These are phyloP conservation scores for Pholiota molesta DNA, from an alignment of 768 basidiomycete genomes.

Conservation along the genomic window DNA sequence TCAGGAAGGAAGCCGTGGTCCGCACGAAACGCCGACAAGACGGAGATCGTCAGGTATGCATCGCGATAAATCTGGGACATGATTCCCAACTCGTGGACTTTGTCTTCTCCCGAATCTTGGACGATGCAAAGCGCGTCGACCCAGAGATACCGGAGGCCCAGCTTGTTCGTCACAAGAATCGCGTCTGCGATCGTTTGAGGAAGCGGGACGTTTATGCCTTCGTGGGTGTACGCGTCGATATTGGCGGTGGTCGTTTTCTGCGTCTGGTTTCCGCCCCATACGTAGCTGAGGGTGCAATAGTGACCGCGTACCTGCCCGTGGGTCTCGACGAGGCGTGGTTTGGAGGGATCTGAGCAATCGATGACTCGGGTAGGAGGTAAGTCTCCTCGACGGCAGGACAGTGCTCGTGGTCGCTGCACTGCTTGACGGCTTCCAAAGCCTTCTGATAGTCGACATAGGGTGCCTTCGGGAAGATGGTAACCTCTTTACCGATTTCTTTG, in stretches of 20 bases:
- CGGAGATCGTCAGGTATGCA: neutral
- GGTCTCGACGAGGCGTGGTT: neutral
- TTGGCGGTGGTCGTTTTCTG: neutral
- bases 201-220: neutral
- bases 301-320: neutral
- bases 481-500: conserved; percentile 5
- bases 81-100: neutral
- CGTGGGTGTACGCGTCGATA: neutral
- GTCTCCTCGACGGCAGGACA: neutral
- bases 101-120: neutral
- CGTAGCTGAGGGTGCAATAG: conserved; percentile 4
- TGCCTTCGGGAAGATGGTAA: conserved; percentile 3
- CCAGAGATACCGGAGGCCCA: neutral
- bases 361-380: conserved; percentile 3
- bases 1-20: neutral
- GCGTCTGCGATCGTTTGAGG: neutral
- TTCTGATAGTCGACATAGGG: conserved; percentile 8
- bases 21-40: neutral
- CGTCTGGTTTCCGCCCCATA: neutral
- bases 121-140: neutral
- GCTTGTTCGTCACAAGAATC: neutral
- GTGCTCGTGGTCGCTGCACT: conserved; percentile 8
- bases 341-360: conserved; percentile 1
- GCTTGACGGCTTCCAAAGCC: neutral
- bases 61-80: neutral